Percentiles rank a stretch among this genome's conserved stretches.
Evolutionary conservation across 2,329 filamentous ascomycete species (phyloP).

Genomic region (Zalaria obscura): DNA sequence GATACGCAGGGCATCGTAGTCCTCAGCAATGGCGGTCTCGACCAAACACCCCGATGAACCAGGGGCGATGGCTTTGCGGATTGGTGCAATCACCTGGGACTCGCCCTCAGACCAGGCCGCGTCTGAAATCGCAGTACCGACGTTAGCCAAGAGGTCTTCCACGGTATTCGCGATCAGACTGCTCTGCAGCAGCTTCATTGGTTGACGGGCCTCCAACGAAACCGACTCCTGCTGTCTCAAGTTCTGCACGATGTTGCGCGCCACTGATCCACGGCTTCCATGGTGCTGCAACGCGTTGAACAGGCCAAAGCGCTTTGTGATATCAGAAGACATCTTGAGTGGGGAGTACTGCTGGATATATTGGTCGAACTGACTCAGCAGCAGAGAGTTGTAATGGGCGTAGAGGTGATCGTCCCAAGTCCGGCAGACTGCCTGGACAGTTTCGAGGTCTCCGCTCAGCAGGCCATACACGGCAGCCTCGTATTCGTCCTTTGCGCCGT

Average conservation of each 20-base stretch:
- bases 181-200: constrained; percentile 63
- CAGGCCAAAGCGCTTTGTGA: constrained; percentile 44
- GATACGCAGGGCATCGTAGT: constrained; percentile 30
- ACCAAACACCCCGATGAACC: not conserved
- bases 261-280: constrained; percentile 29
- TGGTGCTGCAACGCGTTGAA: constrained; percentile 53
- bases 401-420: constrained; percentile 82
- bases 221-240: constrained; percentile 45
- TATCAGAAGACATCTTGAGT: constrained; percentile 36
- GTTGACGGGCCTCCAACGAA: constrained; percentile 44
- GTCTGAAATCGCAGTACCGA: constrained; percentile 29
- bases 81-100: constrained; percentile 7
- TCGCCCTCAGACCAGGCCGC: constrained; percentile 10
- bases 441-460: constrained; percentile 69
- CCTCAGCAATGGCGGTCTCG: constrained; percentile 20
- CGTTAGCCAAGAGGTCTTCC: constrained; percentile 26
- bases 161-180: constrained; percentile 53
- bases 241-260: constrained; percentile 34
- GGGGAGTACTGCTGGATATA: constrained; percentile 48
- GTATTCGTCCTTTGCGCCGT: constrained; percentile 57
- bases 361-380: constrained; percentile 65
- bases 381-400: constrained; percentile 71
- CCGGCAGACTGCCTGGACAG: constrained; percentile 61
- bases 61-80: constrained; percentile 3
- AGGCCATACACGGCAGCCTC: constrained; percentile 85